Evolutionary conservation across 495 filamentous ascomycete species (phyloP), one percentile per base, ranked within the genome.

Genomic region (Penicillium angulare): DNA sequence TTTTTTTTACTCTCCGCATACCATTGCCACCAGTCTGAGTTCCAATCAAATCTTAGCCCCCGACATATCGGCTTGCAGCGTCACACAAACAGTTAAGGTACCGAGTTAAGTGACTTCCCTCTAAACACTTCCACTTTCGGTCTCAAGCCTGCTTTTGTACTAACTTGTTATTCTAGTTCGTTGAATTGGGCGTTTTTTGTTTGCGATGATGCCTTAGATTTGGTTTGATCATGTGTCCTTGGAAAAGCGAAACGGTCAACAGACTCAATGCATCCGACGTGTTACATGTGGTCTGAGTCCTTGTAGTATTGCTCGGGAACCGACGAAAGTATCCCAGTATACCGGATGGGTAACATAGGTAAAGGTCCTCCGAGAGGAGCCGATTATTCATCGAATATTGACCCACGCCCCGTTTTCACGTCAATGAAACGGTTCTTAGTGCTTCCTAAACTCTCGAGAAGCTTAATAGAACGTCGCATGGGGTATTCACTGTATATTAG

Each of bases 51-150:
- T 10, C 10, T 34, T 21, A 50, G 23, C 15, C 43, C 43, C 47
- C 15, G 20, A 24, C 52, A 40, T 60, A 43, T 15, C 40, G 47
- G 5, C 43, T 43, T 45, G 34, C 36, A 53, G 32, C 43, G 61
- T 64, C 33, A 44, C 43, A 64, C 58, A 49, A 53, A 54, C 50
- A 47, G 36, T 56, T 64, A 57, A 61, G 61, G 61, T 59, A 61
- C 55, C 43, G 52, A 61, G 44, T 49, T 49, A 55, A 39, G 50
- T 41, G 40, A 18, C 34, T 39, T 41, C 1, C 15, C 7, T 31
- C 38, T 18, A 24, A 32, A 35, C 46, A 24, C 17, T n/a, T 10
- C 17, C 13, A 3, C 21, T 10, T 43, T 15, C 17, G 21, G 15
- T 2, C 38, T 31, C 5, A 7, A 31, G n/a, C 33, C n/a, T 35